These are phyloP conservation scores for Elaeis guineensis DNA, from an alignment of 176 grass and related monocot genomes.

Conservation along the genomic window DNA sequence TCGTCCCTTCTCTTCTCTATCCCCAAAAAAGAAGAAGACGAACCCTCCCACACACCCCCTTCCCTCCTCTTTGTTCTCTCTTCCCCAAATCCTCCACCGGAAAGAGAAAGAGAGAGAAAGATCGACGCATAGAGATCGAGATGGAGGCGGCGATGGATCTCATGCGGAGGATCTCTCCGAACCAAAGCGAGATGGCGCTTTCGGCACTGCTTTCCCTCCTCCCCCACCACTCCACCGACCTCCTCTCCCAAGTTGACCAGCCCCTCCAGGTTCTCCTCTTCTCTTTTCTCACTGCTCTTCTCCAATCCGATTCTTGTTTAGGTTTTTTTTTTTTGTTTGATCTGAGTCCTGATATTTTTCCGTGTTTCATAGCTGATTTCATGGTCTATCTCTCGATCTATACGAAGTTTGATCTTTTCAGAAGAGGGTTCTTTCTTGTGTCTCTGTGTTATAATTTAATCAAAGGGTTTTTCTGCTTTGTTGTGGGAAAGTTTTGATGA, in stretches of 20 bases:
- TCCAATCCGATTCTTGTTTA: background rate
- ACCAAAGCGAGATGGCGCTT: slow-evolving; percentile 76
- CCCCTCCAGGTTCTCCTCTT: slow-evolving; percentile 60
- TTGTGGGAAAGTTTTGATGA: no score
- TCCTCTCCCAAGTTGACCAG: slow-evolving; percentile 98
- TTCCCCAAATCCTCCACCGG: background rate
- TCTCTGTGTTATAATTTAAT: no score
- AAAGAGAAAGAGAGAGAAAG: background rate
- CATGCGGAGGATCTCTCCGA: slow-evolving; percentile 92
- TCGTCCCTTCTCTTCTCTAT: background rate
- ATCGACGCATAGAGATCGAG: background rate
- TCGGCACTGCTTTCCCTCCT: slow-evolving; percentile 82
- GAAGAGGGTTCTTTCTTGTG: no score
- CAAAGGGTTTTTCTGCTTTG: no score
- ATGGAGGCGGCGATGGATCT: slow-evolving; percentile 99
- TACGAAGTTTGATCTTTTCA: no score
- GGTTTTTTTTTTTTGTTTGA: background rate
- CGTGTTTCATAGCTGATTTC: no score
- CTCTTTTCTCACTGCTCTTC: background rate
- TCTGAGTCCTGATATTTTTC: background rate
- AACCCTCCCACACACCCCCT: background rate
- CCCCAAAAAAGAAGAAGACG: background rate
- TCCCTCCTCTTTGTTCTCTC: background rate
- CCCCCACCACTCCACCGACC: slow-evolving; percentile 89
- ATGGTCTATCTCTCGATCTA: no score